Evolutionary conservation across 768 basidiomycete genomes (phyloP).

Genomic region (Podaxis sp.): DNA sequence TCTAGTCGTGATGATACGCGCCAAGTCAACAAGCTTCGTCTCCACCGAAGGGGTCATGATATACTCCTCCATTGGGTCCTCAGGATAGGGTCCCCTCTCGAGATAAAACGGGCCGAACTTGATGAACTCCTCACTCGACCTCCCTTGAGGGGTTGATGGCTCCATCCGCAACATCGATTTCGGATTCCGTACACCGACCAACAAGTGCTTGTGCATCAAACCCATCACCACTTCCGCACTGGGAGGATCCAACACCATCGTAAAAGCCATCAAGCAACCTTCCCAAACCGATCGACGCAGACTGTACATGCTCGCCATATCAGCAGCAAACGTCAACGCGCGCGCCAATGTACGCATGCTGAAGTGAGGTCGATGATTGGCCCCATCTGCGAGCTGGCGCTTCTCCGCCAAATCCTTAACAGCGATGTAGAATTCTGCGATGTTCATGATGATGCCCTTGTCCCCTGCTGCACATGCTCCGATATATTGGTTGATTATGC

Average conservation of each 20-base stretch:
- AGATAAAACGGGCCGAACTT: conserved; percentile 93
- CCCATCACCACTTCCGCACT: conserved; percentile 66
- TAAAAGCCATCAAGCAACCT: conserved; percentile 97
- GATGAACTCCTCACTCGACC: conserved; percentile 54
- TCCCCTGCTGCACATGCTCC: conserved; percentile 82
- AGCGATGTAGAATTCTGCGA: conserved; percentile 86
- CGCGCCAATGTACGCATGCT: conserved; percentile 96
- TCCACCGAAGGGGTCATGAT: conserved; percentile 96
- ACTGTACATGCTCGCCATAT: conserved; percentile 74
- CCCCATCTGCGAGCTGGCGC: conserved; percentile 87
- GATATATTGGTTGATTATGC: conserved; percentile 88
- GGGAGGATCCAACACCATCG: conserved; percentile 82
- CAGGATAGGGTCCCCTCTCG: conserved; percentile 68
- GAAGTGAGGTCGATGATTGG: conserved; percentile 91
- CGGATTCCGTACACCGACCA: conserved; percentile 78
- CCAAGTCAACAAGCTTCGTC: conserved; percentile 90
- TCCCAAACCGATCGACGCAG: conserved; percentile 91
- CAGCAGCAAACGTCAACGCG: conserved; percentile 86
- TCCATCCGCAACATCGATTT: conserved; percentile 72
- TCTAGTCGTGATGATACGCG: conserved; percentile 84
- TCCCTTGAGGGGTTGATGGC: conserved; percentile 51
- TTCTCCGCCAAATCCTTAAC: conserved; percentile 75
- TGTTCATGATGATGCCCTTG: conserved; percentile 82
- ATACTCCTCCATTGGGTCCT: conserved; percentile 74
- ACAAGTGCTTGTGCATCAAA: conserved; percentile 75